Evolutionary conservation across 306 rosid species (phyloP).

Genomic region (Delonix regia): DNA sequence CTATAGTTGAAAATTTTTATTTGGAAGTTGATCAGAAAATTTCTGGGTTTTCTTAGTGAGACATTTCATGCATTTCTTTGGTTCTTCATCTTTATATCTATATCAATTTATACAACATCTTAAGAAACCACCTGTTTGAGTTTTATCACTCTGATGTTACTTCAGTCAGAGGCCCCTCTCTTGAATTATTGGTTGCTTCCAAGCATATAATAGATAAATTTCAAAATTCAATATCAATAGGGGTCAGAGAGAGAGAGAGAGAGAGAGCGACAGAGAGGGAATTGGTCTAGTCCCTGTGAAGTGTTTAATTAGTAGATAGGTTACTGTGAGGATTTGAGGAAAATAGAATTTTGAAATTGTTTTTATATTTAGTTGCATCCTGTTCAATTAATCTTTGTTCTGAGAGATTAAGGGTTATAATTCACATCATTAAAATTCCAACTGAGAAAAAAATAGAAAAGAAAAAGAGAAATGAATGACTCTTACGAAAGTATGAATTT

Average conservation of each 20-base stretch:
- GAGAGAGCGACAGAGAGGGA: neutral
- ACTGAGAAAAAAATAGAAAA: neutral
- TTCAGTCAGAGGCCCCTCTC: neutral
- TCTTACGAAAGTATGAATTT: no score
- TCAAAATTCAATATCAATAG: neutral
- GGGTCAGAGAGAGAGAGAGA: neutral
- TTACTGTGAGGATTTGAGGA: neutral
- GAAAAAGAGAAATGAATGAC: no score
- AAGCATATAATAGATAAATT: neutral
- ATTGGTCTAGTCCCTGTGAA: neutral
- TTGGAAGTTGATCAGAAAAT: no score
- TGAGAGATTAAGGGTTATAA: neutral
- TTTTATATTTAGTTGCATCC: neutral
- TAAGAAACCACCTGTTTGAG: no score
- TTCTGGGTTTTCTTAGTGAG: neutral
- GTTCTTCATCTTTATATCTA: neutral
- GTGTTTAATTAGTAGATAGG: neutral
- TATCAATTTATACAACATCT: no score
- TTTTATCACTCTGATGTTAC: neutral
- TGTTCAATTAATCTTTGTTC: neutral
- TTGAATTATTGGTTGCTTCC: neutral
- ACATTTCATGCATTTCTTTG: neutral
- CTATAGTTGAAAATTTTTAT: no score
- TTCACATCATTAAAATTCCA: neutral
- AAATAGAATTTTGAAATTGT: neutral